Percentiles rank a stretch among this genome's conserved stretches.
phyloP scores from a whole-genome alignment of 1,284 basidiomycete genomes.

The Hemileia vastatrix region DNA sequence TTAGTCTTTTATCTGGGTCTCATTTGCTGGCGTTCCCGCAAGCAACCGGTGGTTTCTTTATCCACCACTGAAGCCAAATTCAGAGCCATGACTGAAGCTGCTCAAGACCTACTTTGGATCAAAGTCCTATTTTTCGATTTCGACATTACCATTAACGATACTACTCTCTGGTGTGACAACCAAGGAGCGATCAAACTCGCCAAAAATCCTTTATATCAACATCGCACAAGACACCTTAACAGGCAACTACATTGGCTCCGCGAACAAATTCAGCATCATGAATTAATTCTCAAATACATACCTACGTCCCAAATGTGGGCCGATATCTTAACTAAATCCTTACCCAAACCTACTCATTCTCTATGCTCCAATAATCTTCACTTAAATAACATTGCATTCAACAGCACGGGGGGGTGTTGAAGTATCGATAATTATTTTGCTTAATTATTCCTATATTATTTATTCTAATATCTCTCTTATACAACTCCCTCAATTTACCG shows the following conservation, averaged over 20 bases:
- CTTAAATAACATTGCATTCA: too few relatives aligned
- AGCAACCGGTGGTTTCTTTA: neutral
- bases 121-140: neutral
- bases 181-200: neutral
- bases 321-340: neutral
- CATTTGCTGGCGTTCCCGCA: neutral
- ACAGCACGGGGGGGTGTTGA: too few relatives aligned
- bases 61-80: slow-evolving; percentile 8
- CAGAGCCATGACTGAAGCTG: neutral
- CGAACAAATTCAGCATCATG: neutral
- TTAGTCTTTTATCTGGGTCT: neutral
- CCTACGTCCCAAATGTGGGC: neutral
- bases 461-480: too few relatives aligned
- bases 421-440: too few relatives aligned
- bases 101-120: slow-evolving; percentile 3
- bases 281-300: neutral
- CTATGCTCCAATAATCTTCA: too few relatives aligned
- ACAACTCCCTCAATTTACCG: too few relatives aligned
- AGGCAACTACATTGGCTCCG: neutral
- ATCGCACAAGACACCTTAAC: neutral
- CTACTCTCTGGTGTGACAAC: neutral
- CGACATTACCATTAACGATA: neutral
- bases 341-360: neutral
- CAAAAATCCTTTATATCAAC: neutral
- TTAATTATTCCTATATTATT: too few relatives aligned